Percentiles rank a stretch among this genome's conserved stretches.
These are phyloP conservation scores for Poa annua DNA, from an alignment of 176 grass and related monocot genomes.

Conservation along the genomic window DNA sequence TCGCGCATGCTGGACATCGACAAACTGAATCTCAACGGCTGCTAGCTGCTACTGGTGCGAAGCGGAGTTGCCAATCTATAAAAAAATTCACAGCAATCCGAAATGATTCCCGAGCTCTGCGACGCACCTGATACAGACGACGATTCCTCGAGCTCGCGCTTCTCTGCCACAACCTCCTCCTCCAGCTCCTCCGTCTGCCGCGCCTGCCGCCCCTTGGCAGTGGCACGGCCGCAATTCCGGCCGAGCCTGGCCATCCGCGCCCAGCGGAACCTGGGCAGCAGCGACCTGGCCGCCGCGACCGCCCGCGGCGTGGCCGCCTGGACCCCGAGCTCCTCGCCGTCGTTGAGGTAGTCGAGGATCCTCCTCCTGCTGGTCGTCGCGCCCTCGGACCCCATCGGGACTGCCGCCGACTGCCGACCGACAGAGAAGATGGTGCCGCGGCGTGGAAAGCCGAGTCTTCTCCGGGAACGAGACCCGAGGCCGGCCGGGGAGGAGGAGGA, in stretches of 20 bases:
- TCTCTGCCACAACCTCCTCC: not conserved
- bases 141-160: not conserved
- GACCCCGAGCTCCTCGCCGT: constrained; percentile 52
- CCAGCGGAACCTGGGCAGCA: constrained; percentile 47
- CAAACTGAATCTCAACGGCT: not conserved
- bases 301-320: not conserved
- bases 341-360: constrained; percentile 68
- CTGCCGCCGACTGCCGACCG: not conserved
- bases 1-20: not conserved
- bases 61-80: not conserved
- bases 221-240: not conserved
- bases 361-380: constrained; percentile 13
- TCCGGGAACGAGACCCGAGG: not conserved
- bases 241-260: constrained; percentile 33
- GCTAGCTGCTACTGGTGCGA: not conserved
- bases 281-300: not conserved
- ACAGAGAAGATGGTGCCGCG: not conserved
- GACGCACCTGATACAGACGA: constrained; percentile 26
- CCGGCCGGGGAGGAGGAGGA: not conserved
- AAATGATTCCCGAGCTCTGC: not conserved
- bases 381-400: constrained; percentile 1
- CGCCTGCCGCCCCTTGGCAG: not conserved
- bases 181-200: not conserved
- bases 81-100: not conserved
- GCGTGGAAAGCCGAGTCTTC: not conserved